Base-by-base conservation (phyloP, 1,284 basidiomycete genomes). In the Garcileccinum viscosum region DNA sequence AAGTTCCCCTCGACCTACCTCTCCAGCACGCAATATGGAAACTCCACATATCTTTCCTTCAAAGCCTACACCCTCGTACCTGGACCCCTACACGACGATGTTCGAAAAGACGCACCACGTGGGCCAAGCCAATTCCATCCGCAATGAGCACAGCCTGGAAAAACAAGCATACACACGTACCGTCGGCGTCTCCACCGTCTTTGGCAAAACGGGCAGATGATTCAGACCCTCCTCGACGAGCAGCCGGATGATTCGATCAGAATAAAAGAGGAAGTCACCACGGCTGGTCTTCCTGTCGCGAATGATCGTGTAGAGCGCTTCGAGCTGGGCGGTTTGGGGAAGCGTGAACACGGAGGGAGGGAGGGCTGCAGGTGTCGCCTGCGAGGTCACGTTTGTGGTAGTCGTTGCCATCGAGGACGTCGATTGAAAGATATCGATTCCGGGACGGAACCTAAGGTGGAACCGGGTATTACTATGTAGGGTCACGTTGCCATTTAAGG, bases 181-280 rank as follows among this genome's bases (percentile, higher is more conserved):
- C 24, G 93, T 95, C 3, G 93, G 93, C 0, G 94, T 95, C 78
- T 90, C 85, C 27, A 95, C 89, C 5, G 89, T 92, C 84, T 94
- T 94, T 44, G 93, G 89, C 22, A 96, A 83, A 33, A 98, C 96
- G 1, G 97, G 97, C 12, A 99, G 86, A 81, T 99, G 96, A 82
- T 99, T 99, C 69, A 99, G 84, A n/a, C 97, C 95, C 84, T 93
- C 92, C 79, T 94, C 92, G 42, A 93, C 91, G 64, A 93, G 85
- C 69, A 93, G 77, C 61, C 92, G 84, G 75, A 93, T 93, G 76
- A 93, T 92, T 19, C 92, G 84, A 80, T 93, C 92, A 7, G 95
- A 95, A 80, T 98, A 99, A 84, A 99, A 99, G 74, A 99, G 89
- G 78, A 99, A 99, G 81, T 99, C 97, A 30, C 96, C 96, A 58